Evolutionary conservation across 768 basidiomycete species (phyloP).

Genomic region (Xerocomus spinulosus): DNA sequence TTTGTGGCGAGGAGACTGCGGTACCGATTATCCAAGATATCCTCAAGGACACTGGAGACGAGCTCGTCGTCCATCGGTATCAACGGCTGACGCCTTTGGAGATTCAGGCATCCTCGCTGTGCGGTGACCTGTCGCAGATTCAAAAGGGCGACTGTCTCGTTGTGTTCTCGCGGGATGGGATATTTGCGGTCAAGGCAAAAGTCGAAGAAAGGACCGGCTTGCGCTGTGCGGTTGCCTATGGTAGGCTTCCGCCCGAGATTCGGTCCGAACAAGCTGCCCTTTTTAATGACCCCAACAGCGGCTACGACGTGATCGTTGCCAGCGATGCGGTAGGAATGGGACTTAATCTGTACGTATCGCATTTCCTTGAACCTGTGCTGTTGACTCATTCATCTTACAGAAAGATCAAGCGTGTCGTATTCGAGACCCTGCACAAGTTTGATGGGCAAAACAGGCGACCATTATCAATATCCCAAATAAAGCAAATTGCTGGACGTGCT

Average conservation of each 20-base stretch:
- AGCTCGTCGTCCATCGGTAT: conserved; percentile 75
- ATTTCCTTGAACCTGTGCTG: neutral
- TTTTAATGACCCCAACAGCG: conserved; percentile 84
- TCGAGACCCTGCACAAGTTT: conserved; percentile 64
- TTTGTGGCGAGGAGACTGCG: conserved; percentile 93
- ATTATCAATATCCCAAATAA: conserved; percentile 73
- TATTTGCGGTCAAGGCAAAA: conserved; percentile 70
- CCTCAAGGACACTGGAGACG: conserved; percentile 76
- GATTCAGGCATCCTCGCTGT: conserved; percentile 60
- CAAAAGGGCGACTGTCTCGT: conserved; percentile 88
- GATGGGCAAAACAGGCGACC: conserved; percentile 42
- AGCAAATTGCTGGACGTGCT: conserved; percentile 93
- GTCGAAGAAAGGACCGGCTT: conserved; percentile 72
- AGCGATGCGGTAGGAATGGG: conserved; percentile 98
- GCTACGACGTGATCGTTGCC: conserved; percentile 85
- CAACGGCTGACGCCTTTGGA: conserved; percentile 81
- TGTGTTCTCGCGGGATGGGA: conserved; percentile 69
- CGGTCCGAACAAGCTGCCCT: conserved; percentile 87
- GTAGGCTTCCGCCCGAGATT: conserved; percentile 86
- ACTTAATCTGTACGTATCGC: conserved; percentile 74
- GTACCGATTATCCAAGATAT: conserved; percentile 72
- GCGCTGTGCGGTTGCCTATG: conserved; percentile 90
- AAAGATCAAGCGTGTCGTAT: conserved; percentile 87
- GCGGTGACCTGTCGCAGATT: conserved; percentile 55
- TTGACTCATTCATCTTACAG: conserved; percentile 36